Evolutionary conservation across 352 stramenopile genomes (phyloP).

Genomic region (Saprolegnia diclina): DNA sequence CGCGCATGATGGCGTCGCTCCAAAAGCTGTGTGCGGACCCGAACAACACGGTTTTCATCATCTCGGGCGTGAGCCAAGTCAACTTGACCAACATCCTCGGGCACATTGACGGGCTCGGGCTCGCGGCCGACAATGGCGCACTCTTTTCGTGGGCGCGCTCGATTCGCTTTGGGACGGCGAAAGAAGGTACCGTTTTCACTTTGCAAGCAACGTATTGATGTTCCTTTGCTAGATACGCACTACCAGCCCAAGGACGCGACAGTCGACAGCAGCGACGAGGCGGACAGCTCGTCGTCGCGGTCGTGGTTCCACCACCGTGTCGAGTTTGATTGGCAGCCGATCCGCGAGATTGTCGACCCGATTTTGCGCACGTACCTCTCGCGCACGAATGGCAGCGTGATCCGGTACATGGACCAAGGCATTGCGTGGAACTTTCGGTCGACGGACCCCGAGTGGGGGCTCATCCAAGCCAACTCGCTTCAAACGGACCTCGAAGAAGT

Average conservation of each 20-base stretch:
- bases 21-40: slow-evolving; percentile 84
- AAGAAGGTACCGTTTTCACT: slow-evolving; percentile 10
- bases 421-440: slow-evolving; percentile 97
- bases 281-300: not conserved
- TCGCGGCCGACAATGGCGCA: slow-evolving; percentile 93
- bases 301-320: slow-evolving; percentile 51
- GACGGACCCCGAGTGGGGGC: slow-evolving; percentile 95
- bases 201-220: not conserved
- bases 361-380: slow-evolving; percentile 95
- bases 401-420: slow-evolving; percentile 89
- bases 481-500: slow-evolving; percentile 78
- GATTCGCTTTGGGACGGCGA: slow-evolving; percentile 34
- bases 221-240: slow-evolving; percentile 4
- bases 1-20: slow-evolving; percentile 85
- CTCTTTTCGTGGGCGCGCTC: slow-evolving; percentile 87
- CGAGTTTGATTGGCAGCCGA: slow-evolving; percentile 87
- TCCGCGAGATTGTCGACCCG: slow-evolving; percentile 88
- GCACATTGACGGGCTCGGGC: slow-evolving; percentile 87
- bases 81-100: slow-evolving; percentile 90
- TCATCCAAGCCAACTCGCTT: slow-evolving; percentile 92
- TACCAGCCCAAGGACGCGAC: slow-evolving; percentile 4
- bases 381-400: slow-evolving; percentile 93
- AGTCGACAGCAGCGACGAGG: not conserved
- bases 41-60: slow-evolving; percentile 96
- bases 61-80: slow-evolving; percentile 89